Conservation (phyloP, 2,329 filamentous ascomycete species). For the Chrysoporthe deuterocubensis region DNA sequence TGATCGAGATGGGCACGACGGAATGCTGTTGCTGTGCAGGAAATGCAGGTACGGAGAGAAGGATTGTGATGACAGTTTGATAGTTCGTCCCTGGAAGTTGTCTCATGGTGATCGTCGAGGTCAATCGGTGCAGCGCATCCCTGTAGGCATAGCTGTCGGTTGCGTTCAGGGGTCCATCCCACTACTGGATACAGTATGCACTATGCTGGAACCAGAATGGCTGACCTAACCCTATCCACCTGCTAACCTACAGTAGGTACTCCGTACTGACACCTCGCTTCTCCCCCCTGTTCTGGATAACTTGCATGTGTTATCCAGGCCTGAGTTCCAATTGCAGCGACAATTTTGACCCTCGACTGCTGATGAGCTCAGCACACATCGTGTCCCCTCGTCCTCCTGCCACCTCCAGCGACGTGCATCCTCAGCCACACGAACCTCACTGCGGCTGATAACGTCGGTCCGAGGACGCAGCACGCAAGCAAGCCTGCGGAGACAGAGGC, state of each 20-base stretch:
- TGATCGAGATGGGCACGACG: neutral
- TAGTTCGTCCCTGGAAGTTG: neutral
- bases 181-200: neutral
- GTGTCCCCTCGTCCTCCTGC: constrained; percentile 13
- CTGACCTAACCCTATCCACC: neutral
- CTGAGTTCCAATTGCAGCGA: constrained; percentile 18
- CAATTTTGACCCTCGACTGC: constrained; percentile 6
- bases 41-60: neutral
- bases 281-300: constrained; percentile 16
- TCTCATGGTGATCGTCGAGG: neutral
- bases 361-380: constrained; percentile 21
- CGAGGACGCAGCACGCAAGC: neutral
- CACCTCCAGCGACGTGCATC: constrained; percentile 6
- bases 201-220: neutral
- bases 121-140: neutral
- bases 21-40: neutral
- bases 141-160: constrained; percentile 5
- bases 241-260: neutral
- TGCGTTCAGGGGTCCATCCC: constrained; percentile 12
- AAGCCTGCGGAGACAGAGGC: neutral
- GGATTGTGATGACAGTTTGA: neutral
- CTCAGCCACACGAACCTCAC: neutral
- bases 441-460: neutral
- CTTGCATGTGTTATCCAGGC: constrained; percentile 19
- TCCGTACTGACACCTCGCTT: constrained; percentile 19